Evolutionary conservation across 2,329 filamentous ascomycete genomes (phyloP).

Genomic region (Aspergillus spinulosporus): DNA sequence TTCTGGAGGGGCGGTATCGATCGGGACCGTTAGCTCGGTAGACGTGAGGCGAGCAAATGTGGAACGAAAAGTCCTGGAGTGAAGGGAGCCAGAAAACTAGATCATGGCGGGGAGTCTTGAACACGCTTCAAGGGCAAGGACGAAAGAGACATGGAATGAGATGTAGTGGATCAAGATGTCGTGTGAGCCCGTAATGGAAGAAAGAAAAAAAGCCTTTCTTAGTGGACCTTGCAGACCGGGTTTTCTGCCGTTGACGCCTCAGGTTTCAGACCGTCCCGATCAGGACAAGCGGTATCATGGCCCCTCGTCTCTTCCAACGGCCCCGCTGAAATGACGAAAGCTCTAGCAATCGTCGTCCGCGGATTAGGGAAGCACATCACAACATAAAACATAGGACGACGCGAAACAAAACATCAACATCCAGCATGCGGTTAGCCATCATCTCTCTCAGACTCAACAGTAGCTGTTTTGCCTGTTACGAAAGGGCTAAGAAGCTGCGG

Average conservation of each 20-base stretch:
- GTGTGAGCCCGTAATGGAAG: constrained; percentile 38
- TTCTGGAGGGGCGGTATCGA: constrained; percentile 29
- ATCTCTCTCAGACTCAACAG: constrained; percentile 19
- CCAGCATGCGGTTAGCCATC: constrained; percentile 17
- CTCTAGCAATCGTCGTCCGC: constrained; percentile 6
- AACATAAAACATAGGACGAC: constrained; percentile 4
- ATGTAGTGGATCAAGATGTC: constrained; percentile 28
- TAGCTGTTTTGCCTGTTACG: constrained; percentile 19
- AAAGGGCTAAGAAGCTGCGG: constrained; percentile 23
- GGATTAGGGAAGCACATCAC: constrained; percentile 7
- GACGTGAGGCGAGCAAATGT: constrained; percentile 12
- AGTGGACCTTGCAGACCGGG: constrained; percentile 37
- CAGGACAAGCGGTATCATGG: constrained; percentile 24
- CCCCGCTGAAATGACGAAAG: constrained; percentile 26
- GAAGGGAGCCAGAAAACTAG: constrained; percentile 30
- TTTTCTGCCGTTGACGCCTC: constrained; percentile 27
- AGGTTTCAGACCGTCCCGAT: constrained; percentile 28
- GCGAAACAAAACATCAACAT: constrained; percentile 8
- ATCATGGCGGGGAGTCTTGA: constrained; percentile 35
- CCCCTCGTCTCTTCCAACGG: constrained; percentile 14
- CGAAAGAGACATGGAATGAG: constrained; percentile 25
- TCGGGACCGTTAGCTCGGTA: constrained; percentile 26
- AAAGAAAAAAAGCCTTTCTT: constrained; percentile 32
- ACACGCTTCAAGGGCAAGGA: constrained; percentile 24
- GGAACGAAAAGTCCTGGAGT: constrained; percentile 17